Evolutionary conservation across 2,329 filamentous ascomycete species (phyloP).

Genomic region (Purpureocillium takamizusanense): DNA sequence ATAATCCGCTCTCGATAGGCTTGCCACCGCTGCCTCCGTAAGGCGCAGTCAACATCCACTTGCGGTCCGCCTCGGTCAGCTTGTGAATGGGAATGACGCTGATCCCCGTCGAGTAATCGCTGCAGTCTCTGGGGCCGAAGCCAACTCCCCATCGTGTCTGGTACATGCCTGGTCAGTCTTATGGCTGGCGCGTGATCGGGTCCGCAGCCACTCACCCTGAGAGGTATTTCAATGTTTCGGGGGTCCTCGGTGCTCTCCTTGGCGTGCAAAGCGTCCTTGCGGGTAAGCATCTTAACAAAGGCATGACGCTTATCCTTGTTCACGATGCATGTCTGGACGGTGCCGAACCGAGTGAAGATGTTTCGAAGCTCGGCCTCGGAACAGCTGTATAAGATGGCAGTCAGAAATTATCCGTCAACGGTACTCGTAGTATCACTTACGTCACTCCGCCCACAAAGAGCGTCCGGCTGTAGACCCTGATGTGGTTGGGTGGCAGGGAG

Average conservation of each 20-base stretch:
- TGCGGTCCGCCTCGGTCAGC: slow-evolving; percentile 90
- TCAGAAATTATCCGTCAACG: neutral
- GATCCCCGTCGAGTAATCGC: slow-evolving; percentile 85
- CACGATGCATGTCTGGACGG: slow-evolving; percentile 94
- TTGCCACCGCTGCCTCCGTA: slow-evolving; percentile 86
- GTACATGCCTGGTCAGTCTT: neutral
- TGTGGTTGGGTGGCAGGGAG: slow-evolving; percentile 62
- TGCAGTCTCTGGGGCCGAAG: slow-evolving; percentile 93
- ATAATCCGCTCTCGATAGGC: slow-evolving; percentile 71
- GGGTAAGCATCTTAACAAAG: slow-evolving; percentile 96
- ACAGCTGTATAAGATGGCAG: slow-evolving; percentile 34
- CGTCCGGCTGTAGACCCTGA: slow-evolving; percentile 91
- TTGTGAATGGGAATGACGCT: slow-evolving; percentile 89
- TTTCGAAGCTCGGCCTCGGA: slow-evolving; percentile 73
- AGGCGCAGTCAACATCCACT: slow-evolving; percentile 93
- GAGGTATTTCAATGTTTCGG: slow-evolving; percentile 61
- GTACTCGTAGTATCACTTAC: slow-evolving; percentile 40
- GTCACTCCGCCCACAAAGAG: slow-evolving; percentile 95
- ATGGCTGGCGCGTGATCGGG: neutral
- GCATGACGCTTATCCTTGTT: slow-evolving; percentile 97
- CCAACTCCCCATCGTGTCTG: slow-evolving; percentile 96
- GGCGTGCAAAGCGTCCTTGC: slow-evolving; percentile 72
- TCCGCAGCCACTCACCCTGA: slow-evolving; percentile 50
- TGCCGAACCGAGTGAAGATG: slow-evolving; percentile 74
- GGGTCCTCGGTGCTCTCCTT: slow-evolving; percentile 82